Evolutionary conservation across 495 filamentous ascomycete genomes (phyloP).

Genomic region (Penicillium lagena): DNA sequence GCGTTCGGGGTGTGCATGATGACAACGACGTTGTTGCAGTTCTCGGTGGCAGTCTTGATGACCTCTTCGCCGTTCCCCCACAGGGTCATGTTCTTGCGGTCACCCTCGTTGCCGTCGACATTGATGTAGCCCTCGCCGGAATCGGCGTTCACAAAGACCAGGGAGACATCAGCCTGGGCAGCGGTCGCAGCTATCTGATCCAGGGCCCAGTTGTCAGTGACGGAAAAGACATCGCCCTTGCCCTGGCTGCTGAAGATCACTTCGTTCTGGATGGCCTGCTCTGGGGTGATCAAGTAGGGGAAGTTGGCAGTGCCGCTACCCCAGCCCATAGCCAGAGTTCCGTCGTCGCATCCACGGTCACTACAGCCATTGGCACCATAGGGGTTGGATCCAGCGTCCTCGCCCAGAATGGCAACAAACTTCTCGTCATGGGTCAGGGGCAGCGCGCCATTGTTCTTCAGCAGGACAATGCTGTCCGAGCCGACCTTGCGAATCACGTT

Average conservation of each 20-base stretch:
- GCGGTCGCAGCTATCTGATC: slow-evolving; percentile 55
- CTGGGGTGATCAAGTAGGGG: slow-evolving; percentile 85
- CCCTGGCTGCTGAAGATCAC: slow-evolving; percentile 46
- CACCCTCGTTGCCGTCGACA: slow-evolving; percentile 79
- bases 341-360: slow-evolving; percentile 78
- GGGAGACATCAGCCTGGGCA: slow-evolving; percentile 58
- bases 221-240: slow-evolving; percentile 52
- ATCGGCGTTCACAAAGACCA: slow-evolving; percentile 88
- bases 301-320: slow-evolving; percentile 85
- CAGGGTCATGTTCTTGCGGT: slow-evolving; percentile 88
- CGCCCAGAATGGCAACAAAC: slow-evolving; percentile 75
- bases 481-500: slow-evolving; percentile 66
- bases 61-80: slow-evolving; percentile 78
- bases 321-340: slow-evolving; percentile 92
- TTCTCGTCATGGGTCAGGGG: slow-evolving; percentile 70
- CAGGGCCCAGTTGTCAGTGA: slow-evolving; percentile 69
- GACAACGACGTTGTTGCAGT: slow-evolving; percentile 88
- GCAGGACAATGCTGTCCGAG: slow-evolving; percentile 71
- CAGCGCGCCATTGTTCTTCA: slow-evolving; percentile 78
- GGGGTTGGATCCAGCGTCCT: slow-evolving; percentile 73
- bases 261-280: slow-evolving; percentile 75
- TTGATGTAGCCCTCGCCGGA: slow-evolving; percentile 82
- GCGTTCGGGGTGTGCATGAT: slow-evolving; percentile 83
- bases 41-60: slow-evolving; percentile 66
- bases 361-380: slow-evolving; percentile 79